Conservation (phyloP, 495 filamentous ascomycete species). For the Trichoderma parareesei region DNA sequence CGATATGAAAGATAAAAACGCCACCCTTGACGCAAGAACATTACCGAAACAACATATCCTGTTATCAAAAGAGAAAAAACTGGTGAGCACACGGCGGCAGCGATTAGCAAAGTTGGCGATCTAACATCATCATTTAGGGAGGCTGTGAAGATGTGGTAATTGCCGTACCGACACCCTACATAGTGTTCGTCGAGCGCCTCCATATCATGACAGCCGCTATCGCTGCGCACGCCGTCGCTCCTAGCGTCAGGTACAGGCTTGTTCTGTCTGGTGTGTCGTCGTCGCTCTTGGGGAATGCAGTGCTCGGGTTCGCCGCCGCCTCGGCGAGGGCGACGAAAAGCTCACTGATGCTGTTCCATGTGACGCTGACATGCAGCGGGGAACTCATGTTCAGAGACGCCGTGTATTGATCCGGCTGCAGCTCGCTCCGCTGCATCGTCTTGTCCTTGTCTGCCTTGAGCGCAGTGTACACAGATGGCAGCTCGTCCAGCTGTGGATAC, state of each 20-base stretch:
- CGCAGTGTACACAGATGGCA: slow-evolving; percentile 85
- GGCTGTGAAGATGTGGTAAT: too few relatives aligned
- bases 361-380: slow-evolving; percentile 87
- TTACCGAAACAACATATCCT: background rate
- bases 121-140: too few relatives aligned
- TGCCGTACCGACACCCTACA: background rate
- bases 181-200: slow-evolving; percentile 39
- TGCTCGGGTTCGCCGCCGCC: slow-evolving; percentile 79
- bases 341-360: slow-evolving; percentile 83
- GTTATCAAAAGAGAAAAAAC: background rate
- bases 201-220: slow-evolving; percentile 72
- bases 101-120: background rate
- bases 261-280: slow-evolving; percentile 76
- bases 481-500: slow-evolving; percentile 72
- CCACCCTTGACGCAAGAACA: background rate
- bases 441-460: slow-evolving; percentile 92
- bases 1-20: background rate
- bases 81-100: background rate
- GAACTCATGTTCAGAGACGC: slow-evolving; percentile 68
- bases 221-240: slow-evolving; percentile 69
- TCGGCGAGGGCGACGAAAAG: slow-evolving; percentile 83
- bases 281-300: slow-evolving; percentile 77
- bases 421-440: slow-evolving; percentile 81
- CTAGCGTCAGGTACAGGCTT: slow-evolving; percentile 75
- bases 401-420: slow-evolving; percentile 91